Evolutionary conservation across 169 alveolate species (phyloP).

Genomic region (Eimeria necatrix): DNA sequence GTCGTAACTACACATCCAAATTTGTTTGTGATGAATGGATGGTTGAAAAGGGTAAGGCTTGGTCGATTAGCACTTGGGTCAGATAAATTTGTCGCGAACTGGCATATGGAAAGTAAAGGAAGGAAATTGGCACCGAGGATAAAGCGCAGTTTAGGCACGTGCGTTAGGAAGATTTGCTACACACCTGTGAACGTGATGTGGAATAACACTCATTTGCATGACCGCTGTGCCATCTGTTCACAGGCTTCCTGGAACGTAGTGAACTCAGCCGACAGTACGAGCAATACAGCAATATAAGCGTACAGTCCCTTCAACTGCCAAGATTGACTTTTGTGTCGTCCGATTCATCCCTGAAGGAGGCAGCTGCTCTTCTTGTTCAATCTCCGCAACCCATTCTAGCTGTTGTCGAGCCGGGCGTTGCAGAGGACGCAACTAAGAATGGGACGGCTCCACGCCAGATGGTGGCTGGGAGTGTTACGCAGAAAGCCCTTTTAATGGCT

Average conservation of each 20-base stretch:
- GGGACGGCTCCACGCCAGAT: background rate
- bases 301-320: background rate
- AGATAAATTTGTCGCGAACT: no score
- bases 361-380: background rate
- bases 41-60: conserved; percentile 75
- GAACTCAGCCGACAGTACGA: conserved; percentile 9
- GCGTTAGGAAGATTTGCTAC: no score
- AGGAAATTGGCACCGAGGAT: no score
- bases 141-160: no score
- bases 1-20: conserved; percentile 91
- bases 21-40: conserved; percentile 88
- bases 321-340: conserved; percentile 29
- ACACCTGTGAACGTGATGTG: no score
- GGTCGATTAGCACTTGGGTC: background rate
- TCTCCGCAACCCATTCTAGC: conserved; percentile 15
- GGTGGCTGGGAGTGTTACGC: conserved; percentile 8
- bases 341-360: conserved; percentile 2
- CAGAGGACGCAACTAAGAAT: background rate
- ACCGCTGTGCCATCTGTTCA: background rate
- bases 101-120: no score
- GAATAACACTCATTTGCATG: no score
- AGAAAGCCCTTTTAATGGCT: conserved; percentile 1
- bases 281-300: background rate
- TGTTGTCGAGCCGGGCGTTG: background rate
- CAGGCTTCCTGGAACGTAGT: conserved; percentile 42